Base-by-base conservation (phyloP, 805 yeast genomes). In the Myxozyma melibiosi region DNA sequence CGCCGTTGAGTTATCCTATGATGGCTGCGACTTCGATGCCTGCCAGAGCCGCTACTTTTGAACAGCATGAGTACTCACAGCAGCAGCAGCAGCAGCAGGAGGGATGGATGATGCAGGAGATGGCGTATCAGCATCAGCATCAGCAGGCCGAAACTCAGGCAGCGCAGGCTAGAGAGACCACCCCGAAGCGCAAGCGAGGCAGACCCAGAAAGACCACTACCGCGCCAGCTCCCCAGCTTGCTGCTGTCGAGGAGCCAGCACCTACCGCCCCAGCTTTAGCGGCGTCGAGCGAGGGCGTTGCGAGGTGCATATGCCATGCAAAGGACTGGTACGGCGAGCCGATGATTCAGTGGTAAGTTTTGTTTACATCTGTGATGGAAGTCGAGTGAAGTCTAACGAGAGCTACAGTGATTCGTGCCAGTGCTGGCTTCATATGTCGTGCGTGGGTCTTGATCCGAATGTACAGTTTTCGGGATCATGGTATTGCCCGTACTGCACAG, bases 281-380 rank as follows among this genome's bases (percentile, higher is more conserved):
- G n/a, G n/a, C n/a, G n/a, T 11, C 46, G 20, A 8, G 51, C 9
- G 59, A 46, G 16, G 51, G 49, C 20, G 41, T 34, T 2, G 39
- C 63, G 24, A 25, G 61, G 5, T 58, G 63, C 45, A 44, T 55
- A 3, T 58, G 63, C 28, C 61, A 55, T 3, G 41, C 41, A 11
- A 42, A 16, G 8, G 54, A 55, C 16, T 58, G 57, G 57, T 42
- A 42, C n/a, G 63, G 60, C 33, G 54, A 51, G 50, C 60, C 63
- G 4, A 55, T 58, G 57, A 40, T 58, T 33, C 61, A 58, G 47
- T 58, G 63, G 62, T 58, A 46, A 25, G 60, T 37, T 31, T 13
- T 9, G 9, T 8, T 31, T 18, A 33, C n/a, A n/a, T n/a, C n/a
- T n/a, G n/a, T n/a, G n/a, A n/a, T n/a, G n/a, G n/a, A n/a, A n/a